Evolutionary conservation across 495 filamentous ascomycete species (phyloP), one percentile per base, ranked within the genome.

Genomic region (Oleoguttula mirabilis): DNA sequence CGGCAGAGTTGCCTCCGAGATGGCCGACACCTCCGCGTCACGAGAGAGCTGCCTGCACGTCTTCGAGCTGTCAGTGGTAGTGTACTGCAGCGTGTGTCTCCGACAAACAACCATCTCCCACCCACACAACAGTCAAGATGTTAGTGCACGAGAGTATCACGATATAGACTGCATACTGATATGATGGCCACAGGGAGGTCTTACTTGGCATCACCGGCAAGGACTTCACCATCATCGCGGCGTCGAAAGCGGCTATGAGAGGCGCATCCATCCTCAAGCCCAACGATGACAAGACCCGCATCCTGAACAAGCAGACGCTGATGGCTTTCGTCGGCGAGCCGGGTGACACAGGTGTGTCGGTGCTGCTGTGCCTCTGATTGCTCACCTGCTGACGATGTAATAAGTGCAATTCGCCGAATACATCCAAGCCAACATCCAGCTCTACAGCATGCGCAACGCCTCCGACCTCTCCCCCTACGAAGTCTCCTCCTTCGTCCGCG

Each of bases 321-420:
- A 87, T 99, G 80, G 88, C 90, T n/a, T 96, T 81, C 65, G 82
- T 82, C 12, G 90, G 90, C 48, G 90, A 99, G 69, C 80, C 92
- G 43, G 90, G 90, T 56, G 90, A 99, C 60, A 96, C 92, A 52
- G 77, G 88, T 94, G 71, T 48, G 64, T 48, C 20, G 38, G 34
- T 14, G 36, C 24, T 31, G 31, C 22, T 32, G 25, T 33, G 21
- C 21, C 31, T n/a, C 23, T 30, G 21, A 10, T 11, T 41, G 32
- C 32, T 41, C 21, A 48, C 33, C 14, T 25, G 5, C n/a, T 36
- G 17, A n/a, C 12, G 20, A 49, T 60, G n/a, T n/a, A n/a, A n/a
- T n/a, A n/a, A 93, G 90, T 96, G 36, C 90, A 99, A 77, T 99
- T 99, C 62, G 85, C 90, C 56, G 90, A 99, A 70, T 96, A 86